A percentile compares a stretch with the other conserved stretches of the same genome.
Evolutionary conservation across 305 asterid genomes (phyloP).

Genomic region (Petunia hybrid): DNA sequence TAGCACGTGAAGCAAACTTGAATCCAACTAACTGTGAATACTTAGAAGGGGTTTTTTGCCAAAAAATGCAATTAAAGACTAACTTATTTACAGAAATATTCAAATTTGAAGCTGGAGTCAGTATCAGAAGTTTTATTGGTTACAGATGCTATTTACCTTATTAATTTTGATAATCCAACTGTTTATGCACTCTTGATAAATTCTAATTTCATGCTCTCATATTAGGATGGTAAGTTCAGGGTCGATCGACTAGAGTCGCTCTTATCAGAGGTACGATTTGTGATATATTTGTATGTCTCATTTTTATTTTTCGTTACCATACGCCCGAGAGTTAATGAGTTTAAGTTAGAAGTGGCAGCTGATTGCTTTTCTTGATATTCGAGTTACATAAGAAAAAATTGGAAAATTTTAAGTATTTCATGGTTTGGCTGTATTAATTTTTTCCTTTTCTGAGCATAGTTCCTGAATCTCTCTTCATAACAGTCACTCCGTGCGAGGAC

Average conservation of each 20-base stretch:
- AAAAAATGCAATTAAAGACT: slow-evolving; percentile 3
- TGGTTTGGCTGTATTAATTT: slow-evolving; percentile 8
- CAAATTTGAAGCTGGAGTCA: slow-evolving; percentile 25
- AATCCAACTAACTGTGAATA: slow-evolving; percentile 15
- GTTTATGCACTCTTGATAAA: background rate
- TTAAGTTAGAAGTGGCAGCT: background rate
- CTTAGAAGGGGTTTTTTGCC: background rate
- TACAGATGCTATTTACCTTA: slow-evolving; percentile 21
- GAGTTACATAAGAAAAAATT: slow-evolving; percentile 11
- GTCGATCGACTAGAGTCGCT: slow-evolving; percentile 95
- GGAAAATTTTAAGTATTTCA: slow-evolving; percentile 13
- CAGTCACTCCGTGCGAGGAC: slow-evolving; percentile 93
- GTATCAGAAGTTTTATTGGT: slow-evolving; percentile 18
- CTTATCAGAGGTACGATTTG: slow-evolving; percentile 77
- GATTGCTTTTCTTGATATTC: background rate
- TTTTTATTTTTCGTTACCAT: slow-evolving; percentile 28
- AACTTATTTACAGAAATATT: slow-evolving; percentile 3
- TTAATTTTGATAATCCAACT: slow-evolving; percentile 33
- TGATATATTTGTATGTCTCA: background rate
- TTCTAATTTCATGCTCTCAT: slow-evolving; percentile 47
- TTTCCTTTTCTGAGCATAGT: slow-evolving; percentile 29
- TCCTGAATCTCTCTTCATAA: slow-evolving; percentile 33
- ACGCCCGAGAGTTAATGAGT: background rate
- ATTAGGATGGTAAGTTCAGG: slow-evolving; percentile 90
- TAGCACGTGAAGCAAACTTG: slow-evolving; percentile 12